Percentiles rank a stretch among this genome's conserved stretches.
These are phyloP conservation scores for Fusarium proliferatum DNA, from an alignment of 2,329 filamentous ascomycete species.

Conservation along the genomic window DNA sequence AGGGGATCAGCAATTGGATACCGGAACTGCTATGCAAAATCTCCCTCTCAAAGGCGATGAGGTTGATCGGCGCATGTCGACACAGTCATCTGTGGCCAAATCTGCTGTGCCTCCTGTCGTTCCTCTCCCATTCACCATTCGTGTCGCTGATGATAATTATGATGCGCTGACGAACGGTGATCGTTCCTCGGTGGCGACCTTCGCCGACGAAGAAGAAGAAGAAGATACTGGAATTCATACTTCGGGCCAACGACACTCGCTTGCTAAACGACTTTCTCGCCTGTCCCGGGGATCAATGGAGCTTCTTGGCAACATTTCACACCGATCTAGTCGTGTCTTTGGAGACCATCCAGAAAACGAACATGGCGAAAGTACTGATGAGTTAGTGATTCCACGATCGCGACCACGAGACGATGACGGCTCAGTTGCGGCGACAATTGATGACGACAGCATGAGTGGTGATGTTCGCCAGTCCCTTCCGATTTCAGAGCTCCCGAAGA, in stretches of 20 bases:
- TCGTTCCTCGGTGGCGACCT: constrained; percentile 75
- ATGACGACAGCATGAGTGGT: constrained; percentile 60
- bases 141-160: constrained; percentile 56
- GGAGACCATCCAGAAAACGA: constrained; percentile 33
- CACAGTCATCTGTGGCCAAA: constrained; percentile 32
- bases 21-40: constrained; percentile 13
- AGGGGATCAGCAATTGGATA: constrained; percentile 41
- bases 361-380: constrained; percentile 58
- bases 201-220: constrained; percentile 67
- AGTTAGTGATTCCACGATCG: constrained; percentile 53
- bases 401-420: constrained; percentile 55
- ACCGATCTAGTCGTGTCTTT: constrained; percentile 40
- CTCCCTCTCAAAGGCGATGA: constrained; percentile 21
- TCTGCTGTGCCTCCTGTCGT: constrained; percentile 63
- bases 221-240: constrained; percentile 52
- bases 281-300: constrained; percentile 61
- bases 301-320: constrained; percentile 58
- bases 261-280: constrained; percentile 62
- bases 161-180: constrained; percentile 57
- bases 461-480: constrained; percentile 50
- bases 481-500: constrained; percentile 40
- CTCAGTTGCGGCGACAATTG: constrained; percentile 69
- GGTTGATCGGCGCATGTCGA: constrained; percentile 39
- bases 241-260: constrained; percentile 49
- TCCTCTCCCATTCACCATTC: constrained; percentile 74